Evolutionary conservation across 805 yeast species (phyloP).

Genomic region (Metschnikowia sp.): DNA sequence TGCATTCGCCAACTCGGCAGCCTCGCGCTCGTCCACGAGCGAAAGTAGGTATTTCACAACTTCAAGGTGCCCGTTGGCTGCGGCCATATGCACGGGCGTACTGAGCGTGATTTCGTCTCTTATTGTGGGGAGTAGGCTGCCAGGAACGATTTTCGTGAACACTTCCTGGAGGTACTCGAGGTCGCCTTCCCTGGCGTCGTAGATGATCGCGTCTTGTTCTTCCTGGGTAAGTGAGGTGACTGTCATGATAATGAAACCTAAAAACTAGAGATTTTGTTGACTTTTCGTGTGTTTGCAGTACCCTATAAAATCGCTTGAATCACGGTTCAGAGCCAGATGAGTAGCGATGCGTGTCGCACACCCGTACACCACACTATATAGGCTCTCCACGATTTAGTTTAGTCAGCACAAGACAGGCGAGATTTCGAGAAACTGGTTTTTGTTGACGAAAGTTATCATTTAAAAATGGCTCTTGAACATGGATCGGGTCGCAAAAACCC

Average conservation of each 20-base stretch:
- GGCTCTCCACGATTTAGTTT: not conserved
- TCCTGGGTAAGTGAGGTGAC: conserved; percentile 51
- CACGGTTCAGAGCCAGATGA: no score
- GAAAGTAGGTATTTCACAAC: conserved; percentile 59
- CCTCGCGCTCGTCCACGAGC: conserved; percentile 43
- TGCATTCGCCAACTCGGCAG: conserved; percentile 28
- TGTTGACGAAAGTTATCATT: no score
- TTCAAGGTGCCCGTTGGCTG: conserved; percentile 87
- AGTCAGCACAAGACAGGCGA: not conserved
- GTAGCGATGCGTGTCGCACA: not conserved
- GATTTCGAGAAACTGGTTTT: no score
- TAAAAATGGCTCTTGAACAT: not conserved
- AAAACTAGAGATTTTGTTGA: not conserved
- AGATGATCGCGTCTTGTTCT: conserved; percentile 76
- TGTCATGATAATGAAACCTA: conserved; percentile 1
- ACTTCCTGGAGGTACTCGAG: conserved; percentile 67
- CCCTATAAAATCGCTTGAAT: not conserved
- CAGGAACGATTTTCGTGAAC: conserved; percentile 55
- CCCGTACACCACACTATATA: not conserved
- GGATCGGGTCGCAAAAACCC: conserved; percentile 26
- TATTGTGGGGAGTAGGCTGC: conserved; percentile 37
- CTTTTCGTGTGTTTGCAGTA: not conserved
- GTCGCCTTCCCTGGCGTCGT: conserved; percentile 87
- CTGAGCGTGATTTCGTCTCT: conserved; percentile 62
- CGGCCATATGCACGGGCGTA: conserved; percentile 91